phyloP scores from a whole-genome alignment of 2,329 filamentous ascomycete species.

The Blumeria hordei region DNA sequence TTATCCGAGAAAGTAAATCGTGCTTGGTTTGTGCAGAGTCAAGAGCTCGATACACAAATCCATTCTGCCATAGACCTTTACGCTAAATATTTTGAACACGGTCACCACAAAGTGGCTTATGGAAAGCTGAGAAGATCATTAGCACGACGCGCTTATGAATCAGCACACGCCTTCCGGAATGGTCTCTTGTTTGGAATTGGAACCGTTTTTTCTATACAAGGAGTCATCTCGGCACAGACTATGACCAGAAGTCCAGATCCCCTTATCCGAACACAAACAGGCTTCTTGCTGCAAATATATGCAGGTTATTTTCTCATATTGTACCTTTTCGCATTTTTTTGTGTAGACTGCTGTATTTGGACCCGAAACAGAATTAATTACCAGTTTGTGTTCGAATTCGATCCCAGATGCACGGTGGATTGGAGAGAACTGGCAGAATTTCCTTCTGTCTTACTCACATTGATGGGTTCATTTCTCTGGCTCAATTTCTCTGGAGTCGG shows the following conservation, averaged over 20 bases:
- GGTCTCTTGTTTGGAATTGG: conserved; percentile 46
- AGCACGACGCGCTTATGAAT: conserved; percentile 30
- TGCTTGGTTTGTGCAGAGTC: conserved; percentile 77
- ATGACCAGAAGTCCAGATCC: conserved; percentile 26
- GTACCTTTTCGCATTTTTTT: conserved; percentile 62
- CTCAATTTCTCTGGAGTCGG: conserved; percentile 61
- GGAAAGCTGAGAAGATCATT: conserved; percentile 60
- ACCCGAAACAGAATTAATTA: conserved; percentile 75
- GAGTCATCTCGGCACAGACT: conserved; percentile 30
- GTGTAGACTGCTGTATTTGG: conserved; percentile 67
- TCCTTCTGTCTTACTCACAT: conserved; percentile 58
- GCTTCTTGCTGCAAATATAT: conserved; percentile 69
- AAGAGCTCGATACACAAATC: conserved; percentile 60
- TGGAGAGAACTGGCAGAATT: conserved; percentile 78
- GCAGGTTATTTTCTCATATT: conserved; percentile 75
- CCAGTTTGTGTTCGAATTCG: conserved; percentile 89
- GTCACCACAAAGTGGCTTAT: conserved; percentile 76
- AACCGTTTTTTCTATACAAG: conserved; percentile 39
- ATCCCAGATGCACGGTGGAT: conserved; percentile 62
- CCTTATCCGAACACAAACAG: conserved; percentile 26
- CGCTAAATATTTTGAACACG: conserved; percentile 77
- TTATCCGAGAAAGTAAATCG: conserved; percentile 82
- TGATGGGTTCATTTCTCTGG: conserved; percentile 65
- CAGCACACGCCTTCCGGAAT: conserved; percentile 32
- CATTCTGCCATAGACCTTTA: conserved; percentile 73